Base-by-base conservation (phyloP, 2,329 filamentous ascomycete genomes). In the Pseudogymnoascus sp. region DNA sequence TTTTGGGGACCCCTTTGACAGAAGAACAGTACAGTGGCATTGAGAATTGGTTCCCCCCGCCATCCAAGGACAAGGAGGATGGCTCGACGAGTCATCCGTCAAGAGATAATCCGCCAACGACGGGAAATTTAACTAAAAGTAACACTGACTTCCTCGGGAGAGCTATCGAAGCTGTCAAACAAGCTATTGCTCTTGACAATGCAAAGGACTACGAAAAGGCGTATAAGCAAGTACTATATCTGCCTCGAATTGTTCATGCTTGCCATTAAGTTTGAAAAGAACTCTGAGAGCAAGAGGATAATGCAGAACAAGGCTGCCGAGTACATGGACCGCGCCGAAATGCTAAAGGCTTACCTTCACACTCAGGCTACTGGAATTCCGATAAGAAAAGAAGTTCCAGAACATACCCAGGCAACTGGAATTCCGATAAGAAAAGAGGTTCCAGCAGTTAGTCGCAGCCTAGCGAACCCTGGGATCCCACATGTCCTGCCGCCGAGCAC, bases 211-310 rank as follows among this genome's bases (percentile, higher is more conserved):
- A 31, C 8, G 28, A 31, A 31, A 31, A 31, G 6, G 28, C 28
- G 8, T 31, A 31, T 31, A 31, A 31, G 6, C 28, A 21, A 21
- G 28, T 31, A 31, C 28, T 31, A 31, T 6, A 31, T 8, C 28
- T 31, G 28, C 2, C 28, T 31, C 28, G 28, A 31, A 31, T 31
- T 31, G 6, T 31, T 31, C 6, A 31, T 31, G 28, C 6, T 31
- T 31, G 28, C 28, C 28, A 31, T 31, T 6, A 31, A 7, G 8
- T 97, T 92, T 91, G 92, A 97, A 79, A 97, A 96, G 83, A 96
- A 96, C 78, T 86, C 89, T 66, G 91, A 91, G 69, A 91, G 90
- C 68, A 96, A 96, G 80, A 91, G 92, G 73, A 94, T 95, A 83
- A 96, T 97, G 75, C 89, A 92, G 69, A 85, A 88, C 71, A 96